Evolutionary conservation across 306 rosid species (phyloP), one percentile per base, ranked within the genome.

Genomic region (Astragalus glycyphyllos): DNA sequence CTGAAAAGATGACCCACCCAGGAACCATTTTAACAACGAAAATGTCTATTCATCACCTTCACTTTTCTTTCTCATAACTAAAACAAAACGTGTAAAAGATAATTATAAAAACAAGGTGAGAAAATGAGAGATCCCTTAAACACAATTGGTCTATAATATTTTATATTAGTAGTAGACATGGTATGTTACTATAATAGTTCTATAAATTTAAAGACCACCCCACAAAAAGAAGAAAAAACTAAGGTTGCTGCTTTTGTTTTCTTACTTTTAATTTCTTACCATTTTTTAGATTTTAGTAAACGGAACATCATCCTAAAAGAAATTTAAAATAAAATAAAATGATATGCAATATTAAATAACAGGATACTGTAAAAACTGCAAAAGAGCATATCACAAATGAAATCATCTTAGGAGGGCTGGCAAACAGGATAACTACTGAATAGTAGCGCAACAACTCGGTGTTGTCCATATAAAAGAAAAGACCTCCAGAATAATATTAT

Each of bases 391-490:
- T 56, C 73, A 64, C 29, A 63, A 66, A 72, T 42, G 37, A 42
- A 66, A 37, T 55, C 66, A 59, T 20, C 35, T 46, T 31, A 64
- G 56, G 44, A 71, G 45, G 50, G 58, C 1, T 1, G 40, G 54
- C 45, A 55, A 8, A 54, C 47, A 45, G 23, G 9, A 29, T 37
- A 37, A 37, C 53, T 23, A 38, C 17, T 8, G 29, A 49, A 45
- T 20, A 74, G 68, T 63, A 14, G 59, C 5, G 35, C 44, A 51
- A 71, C 44, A 51, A 71, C 32, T 65, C 69, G 65, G 38, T 15
- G 53, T 41, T 57, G 15, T 63, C 72, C 40, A 47, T 8, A 57
- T 55, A 65, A 45, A 47, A 65, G 56, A 71, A 46, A 71, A 71
- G 74, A 56, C 58, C 42, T 61, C 50, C 57, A 50, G 35, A 42